These are phyloP conservation scores for Alternaria consortialis DNA, from an alignment of 2,329 filamentous ascomycete genomes.

Conservation along the genomic window DNA sequence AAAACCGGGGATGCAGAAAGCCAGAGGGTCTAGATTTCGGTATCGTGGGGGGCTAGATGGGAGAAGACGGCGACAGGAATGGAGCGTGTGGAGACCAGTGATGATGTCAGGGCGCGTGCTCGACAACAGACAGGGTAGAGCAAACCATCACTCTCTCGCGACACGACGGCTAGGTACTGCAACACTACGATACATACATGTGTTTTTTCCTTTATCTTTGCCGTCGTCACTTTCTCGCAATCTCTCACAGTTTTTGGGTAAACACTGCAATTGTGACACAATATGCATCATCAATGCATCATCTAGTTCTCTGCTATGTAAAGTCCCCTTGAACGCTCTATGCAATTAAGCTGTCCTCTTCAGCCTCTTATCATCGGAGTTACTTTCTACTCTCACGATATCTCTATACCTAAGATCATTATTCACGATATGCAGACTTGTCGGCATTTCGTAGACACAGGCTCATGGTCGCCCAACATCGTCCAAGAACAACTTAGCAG, in stretches of 20 bases:
- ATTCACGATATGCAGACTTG: too few relatives aligned
- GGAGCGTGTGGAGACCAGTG: not conserved
- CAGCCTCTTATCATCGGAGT: too few relatives aligned
- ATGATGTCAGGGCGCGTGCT: conserved; percentile 8
- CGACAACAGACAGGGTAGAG: not conserved
- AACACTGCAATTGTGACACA: not conserved
- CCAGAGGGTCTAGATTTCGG: conserved; percentile 14
- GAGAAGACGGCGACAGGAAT: not conserved
- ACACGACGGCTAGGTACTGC: not conserved
- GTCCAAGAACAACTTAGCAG: not conserved
- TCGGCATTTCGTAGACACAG: too few relatives aligned
- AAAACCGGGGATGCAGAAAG: not conserved
- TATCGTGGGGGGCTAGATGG: not conserved
- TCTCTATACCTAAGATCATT: too few relatives aligned
- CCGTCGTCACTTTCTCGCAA: not conserved
- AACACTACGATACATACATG: too few relatives aligned
- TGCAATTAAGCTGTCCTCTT: too few relatives aligned
- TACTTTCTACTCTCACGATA: too few relatives aligned
- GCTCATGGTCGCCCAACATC: too few relatives aligned
- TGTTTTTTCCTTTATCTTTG: too few relatives aligned
- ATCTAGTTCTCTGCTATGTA: not conserved
- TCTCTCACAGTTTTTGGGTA: not conserved
- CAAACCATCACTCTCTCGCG: not conserved
- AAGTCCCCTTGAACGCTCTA: too few relatives aligned
- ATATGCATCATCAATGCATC: not conserved